Percentiles rank a stretch among this genome's conserved stretches.
Evolutionary conservation across 495 filamentous ascomycete genomes (phyloP).

Genomic region (Xeromyces bisporus): DNA sequence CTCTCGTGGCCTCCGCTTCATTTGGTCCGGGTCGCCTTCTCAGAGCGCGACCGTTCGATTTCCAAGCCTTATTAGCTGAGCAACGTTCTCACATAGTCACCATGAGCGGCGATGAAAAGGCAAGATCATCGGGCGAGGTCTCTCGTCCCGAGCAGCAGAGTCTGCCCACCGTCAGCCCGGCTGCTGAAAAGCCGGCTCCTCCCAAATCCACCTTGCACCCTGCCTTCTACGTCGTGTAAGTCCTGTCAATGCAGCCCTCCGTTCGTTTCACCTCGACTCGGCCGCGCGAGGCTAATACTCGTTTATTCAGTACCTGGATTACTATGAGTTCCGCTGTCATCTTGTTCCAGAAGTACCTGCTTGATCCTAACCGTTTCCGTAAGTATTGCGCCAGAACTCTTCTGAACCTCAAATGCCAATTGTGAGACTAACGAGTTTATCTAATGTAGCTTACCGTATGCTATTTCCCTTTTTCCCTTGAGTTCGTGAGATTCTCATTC

Average conservation of each 20-base stretch:
- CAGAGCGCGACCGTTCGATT: conserved; percentile 34
- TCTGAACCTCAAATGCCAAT: no score
- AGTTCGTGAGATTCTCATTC: conserved; percentile 3
- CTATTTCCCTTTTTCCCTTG: conserved; percentile 1
- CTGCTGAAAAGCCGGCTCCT: conserved; percentile 47
- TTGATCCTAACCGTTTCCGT: conserved; percentile 71
- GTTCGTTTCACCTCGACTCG: no score
- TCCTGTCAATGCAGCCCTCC: conserved; percentile 6
- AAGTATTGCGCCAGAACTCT: no score
- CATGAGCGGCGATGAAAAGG: conserved; percentile 61
- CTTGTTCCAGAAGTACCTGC: conserved; percentile 97
- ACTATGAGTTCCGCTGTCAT: conserved; percentile 81
- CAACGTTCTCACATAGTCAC: conserved; percentile 27
- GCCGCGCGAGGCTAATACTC: neutral
- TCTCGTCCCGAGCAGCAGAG: conserved; percentile 43
- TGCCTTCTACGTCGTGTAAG: conserved; percentile 77
- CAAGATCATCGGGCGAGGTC: conserved; percentile 57
- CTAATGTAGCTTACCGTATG: conserved; percentile 25
- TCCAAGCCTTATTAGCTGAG: conserved; percentile 32
- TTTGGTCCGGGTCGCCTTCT: conserved; percentile 31
- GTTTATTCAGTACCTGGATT: conserved; percentile 62
- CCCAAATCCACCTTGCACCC: conserved; percentile 56
- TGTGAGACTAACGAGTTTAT: neutral
- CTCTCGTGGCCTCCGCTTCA: conserved; percentile 30
- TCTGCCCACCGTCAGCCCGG: conserved; percentile 67